Evolutionary conservation across 2,329 filamentous ascomycete genomes (phyloP).

Genomic region (Amphichorda felina): DNA sequence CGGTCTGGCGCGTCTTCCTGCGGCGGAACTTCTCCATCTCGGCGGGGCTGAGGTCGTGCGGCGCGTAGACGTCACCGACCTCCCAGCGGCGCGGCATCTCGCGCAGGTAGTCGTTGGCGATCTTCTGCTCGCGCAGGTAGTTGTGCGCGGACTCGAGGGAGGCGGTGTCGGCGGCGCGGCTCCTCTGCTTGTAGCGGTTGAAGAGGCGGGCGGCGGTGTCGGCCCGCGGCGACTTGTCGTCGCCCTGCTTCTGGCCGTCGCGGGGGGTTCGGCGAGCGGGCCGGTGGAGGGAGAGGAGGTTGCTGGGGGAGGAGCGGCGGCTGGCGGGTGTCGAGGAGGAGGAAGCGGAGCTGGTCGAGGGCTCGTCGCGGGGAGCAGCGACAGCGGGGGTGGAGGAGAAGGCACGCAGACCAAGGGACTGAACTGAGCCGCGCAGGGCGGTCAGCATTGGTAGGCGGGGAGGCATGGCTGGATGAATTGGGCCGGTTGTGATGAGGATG

Average conservation of each 20-base stretch:
- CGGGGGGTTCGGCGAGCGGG: conserved; percentile 6
- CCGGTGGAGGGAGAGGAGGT: conserved; percentile 11
- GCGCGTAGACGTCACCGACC: conserved; percentile 77
- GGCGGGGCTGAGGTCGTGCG: conserved; percentile 66
- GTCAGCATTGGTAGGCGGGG: conserved; percentile 20
- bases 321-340: not conserved
- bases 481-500: not conserved
- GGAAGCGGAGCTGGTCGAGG: not conserved
- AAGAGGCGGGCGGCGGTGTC: conserved; percentile 9
- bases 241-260: conserved; percentile 5
- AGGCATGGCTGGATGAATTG: conserved; percentile 20
- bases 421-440: conserved; percentile 9
- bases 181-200: conserved; percentile 10
- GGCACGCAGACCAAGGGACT: conserved; percentile 9
- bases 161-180: conserved; percentile 7
- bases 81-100: conserved; percentile 63
- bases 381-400: conserved; percentile 17
- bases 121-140: conserved; percentile 23
- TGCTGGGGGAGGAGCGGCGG: conserved; percentile 9
- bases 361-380: conserved; percentile 7
- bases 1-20: conserved; percentile 42
- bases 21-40: conserved; percentile 77
- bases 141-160: conserved; percentile 22
- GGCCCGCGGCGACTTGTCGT: conserved; percentile 1
- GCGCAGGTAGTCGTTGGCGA: conserved; percentile 40